These are phyloP conservation scores for Hymenoscyphus fructigenus DNA, from an alignment of 2,329 filamentous ascomycete genomes.

Conservation along the genomic window DNA sequence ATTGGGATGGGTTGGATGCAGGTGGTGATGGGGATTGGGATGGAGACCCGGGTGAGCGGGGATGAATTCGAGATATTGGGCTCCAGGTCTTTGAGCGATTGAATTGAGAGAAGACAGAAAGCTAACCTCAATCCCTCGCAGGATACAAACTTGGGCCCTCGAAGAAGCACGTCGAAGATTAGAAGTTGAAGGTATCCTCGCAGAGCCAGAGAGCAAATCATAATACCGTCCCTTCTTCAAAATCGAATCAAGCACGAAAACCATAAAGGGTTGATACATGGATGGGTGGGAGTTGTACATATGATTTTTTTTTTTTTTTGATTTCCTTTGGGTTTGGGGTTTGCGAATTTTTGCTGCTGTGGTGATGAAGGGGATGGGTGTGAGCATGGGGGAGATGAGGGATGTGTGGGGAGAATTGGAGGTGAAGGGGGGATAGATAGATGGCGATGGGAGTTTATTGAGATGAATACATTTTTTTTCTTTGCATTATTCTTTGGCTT, in stretches of 20 bases:
- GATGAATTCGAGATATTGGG: neutral
- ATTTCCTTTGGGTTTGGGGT: neutral
- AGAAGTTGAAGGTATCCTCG: constrained; percentile 91
- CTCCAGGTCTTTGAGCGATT: no score
- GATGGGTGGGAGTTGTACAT: neutral
- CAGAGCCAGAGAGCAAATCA: constrained; percentile 60
- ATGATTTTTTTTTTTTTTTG: neutral
- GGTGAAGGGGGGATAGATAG: neutral
- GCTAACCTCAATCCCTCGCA: constrained; percentile 42
- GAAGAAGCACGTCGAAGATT: constrained; percentile 94
- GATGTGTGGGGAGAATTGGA: neutral
- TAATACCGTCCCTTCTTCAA: neutral
- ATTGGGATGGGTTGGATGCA: no score
- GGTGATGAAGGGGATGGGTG: no score
- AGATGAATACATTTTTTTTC: neutral
- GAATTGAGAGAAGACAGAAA: constrained; percentile 1
- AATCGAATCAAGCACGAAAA: neutral
- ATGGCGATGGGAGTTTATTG: neutral
- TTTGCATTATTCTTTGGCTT: neutral
- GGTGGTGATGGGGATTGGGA: constrained; percentile 7
- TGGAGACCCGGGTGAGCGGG: constrained; percentile 2
- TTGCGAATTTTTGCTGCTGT: neutral
- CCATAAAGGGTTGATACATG: neutral
- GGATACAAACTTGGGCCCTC: constrained; percentile 98
- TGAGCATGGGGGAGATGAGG: no score